A percentile compares a stretch with the other conserved stretches of the same genome.
Conservation (phyloP, 73 alveolate genomes). For the Paramecium tetraurelia region DNA sequence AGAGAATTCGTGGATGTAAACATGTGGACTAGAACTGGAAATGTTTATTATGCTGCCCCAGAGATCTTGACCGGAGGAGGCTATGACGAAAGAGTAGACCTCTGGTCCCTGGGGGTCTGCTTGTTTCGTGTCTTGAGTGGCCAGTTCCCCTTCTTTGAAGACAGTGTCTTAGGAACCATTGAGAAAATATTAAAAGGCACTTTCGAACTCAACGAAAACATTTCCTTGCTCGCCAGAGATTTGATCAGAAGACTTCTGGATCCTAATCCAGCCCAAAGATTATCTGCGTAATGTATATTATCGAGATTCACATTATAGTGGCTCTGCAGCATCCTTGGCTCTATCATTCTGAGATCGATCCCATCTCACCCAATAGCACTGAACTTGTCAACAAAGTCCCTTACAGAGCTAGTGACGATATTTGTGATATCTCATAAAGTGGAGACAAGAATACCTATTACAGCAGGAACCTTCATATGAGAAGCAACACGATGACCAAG, state of each 20-base stretch:
- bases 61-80: constrained; percentile 62
- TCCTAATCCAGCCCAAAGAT: neutral
- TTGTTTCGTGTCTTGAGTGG: constrained; percentile 60
- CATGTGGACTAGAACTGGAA: constrained; percentile 67
- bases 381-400: neutral
- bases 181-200: neutral
- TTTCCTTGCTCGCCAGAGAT: neutral
- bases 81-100: constrained; percentile 90
- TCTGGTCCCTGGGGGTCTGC: constrained; percentile 90
- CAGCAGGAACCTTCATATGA: neutral
- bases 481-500: constrained; percentile 37
- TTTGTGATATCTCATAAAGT: neutral
- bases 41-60: constrained; percentile 54
- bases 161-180: constrained; percentile 20
- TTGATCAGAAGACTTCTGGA: neutral
- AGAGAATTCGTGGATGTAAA: neutral
- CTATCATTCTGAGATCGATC: neutral
- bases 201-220: neutral
- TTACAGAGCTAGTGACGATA: constrained; percentile 37
- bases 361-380: constrained; percentile 23
- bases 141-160: constrained; percentile 58
- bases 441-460: neutral
- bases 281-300: neutral
- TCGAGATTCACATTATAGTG: constrained; percentile 31
- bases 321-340: constrained; percentile 52